These are phyloP conservation scores for Akanthomyces dipterigenus DNA, from an alignment of 2,329 filamentous ascomycete genomes.

Conservation along the genomic window DNA sequence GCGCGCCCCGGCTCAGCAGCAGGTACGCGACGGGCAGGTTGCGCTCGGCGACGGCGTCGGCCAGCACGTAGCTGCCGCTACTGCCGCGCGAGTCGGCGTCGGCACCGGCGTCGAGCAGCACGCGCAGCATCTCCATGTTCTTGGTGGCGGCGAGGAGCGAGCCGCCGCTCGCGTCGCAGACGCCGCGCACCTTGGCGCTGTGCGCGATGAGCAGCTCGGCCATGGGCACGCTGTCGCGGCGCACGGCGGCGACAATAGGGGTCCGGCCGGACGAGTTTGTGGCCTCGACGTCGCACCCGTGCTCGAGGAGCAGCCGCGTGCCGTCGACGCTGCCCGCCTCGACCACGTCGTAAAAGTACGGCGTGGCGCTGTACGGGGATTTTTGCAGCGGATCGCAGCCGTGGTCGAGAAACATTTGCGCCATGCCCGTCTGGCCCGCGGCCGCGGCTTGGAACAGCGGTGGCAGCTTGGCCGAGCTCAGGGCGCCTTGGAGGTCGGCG, in stretches of 20 bases:
- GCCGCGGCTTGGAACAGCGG: constrained; percentile 18
- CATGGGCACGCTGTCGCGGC: constrained; percentile 1
- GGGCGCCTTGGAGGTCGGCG: constrained; percentile 17
- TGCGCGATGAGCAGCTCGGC: constrained; percentile 1
- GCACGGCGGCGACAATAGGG: constrained; percentile 1
- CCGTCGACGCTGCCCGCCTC: constrained; percentile 1
- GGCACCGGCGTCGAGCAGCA: constrained; percentile 16
- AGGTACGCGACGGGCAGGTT: neutral
- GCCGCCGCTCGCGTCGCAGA: neutral
- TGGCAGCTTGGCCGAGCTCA: constrained; percentile 13
- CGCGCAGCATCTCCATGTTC: constrained; percentile 9
- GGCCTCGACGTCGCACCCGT: constrained; percentile 7
- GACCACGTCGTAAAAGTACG: constrained; percentile 12
- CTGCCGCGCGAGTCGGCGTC: constrained; percentile 16
- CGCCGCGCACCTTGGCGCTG: constrained; percentile 3
- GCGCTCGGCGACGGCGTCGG: neutral
- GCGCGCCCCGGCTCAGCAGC: constrained; percentile 14
- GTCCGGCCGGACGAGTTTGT: neutral
- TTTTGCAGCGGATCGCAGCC: constrained; percentile 4
- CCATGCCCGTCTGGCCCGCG: constrained; percentile 10
- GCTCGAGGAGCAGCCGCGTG: constrained; percentile 8
- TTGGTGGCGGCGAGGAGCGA: neutral
- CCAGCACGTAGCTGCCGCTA: constrained; percentile 11
- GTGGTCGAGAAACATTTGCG: constrained; percentile 1
- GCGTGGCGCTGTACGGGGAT: neutral